Evolutionary conservation across 805 yeast genomes (phyloP), one percentile per base, ranked within the genome.

Genomic region (Yamadazyma phyllophila): DNA sequence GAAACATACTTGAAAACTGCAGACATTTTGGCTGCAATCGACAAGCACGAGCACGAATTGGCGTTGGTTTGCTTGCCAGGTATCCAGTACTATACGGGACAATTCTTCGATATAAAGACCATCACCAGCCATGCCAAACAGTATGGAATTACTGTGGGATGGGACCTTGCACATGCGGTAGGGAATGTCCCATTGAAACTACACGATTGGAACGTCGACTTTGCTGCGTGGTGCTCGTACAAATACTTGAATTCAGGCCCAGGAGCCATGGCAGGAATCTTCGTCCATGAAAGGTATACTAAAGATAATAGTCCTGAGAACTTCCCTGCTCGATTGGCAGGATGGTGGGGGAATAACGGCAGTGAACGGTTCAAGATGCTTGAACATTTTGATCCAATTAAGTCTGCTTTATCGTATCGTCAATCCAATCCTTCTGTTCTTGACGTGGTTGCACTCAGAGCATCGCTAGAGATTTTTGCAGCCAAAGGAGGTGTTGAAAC

Each of bases 271-370:
- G 96, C 90, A 5, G 96, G 97, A 1, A 74, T 88, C 16, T 91
- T 80, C 57, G 83, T 91, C 32, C 82, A 91, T 60, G 84, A 81
- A 51, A 74, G 64, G 49, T 67, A 62, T 50, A 67, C 75, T 14
- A 52, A 57, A 34, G 45, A 58, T 39, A 61, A 66, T 39, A 51
- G 69, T 11, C 49, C 48, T 12, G 56, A 56, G 9, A 57, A 58
- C 15, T 73, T 69, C 54, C 55, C 73, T 32, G 87, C 96, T 1
- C 71, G 97, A 49, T 69, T 88, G 41, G 96, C 96, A 0, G 98
- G 98, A 0, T 91, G 98, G 98, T 91, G 97, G 97, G 97, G 97
- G 1, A 91, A 89, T 59, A 81, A 85, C 54, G 70, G 83, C 0
- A 55, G 57, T 1, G 80, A 80, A 30, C 67, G 98, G 50, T 91